phyloP scores from a whole-genome alignment of 139 green algal species.

The Klebsormidium nitens region DNA sequence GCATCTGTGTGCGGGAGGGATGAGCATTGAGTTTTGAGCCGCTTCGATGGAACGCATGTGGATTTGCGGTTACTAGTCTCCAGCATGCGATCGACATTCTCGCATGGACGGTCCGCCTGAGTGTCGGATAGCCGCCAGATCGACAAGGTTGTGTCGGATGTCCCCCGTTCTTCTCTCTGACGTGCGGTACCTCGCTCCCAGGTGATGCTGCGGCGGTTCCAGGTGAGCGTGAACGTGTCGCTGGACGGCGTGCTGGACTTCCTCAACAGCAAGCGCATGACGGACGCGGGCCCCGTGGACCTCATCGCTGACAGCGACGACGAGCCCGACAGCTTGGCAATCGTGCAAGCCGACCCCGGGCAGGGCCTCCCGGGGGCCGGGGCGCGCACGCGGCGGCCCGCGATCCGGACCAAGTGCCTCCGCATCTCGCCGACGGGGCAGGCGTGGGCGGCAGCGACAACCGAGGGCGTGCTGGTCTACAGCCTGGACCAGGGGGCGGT shows the following conservation, averaged over 20 bases:
- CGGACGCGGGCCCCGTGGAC: conserved; percentile 81
- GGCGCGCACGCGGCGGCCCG: conserved; percentile 29
- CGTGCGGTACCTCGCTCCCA: not conserved
- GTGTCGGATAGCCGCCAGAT: too few relatives aligned
- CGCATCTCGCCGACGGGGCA: conserved; percentile 76
- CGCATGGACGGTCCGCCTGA: too few relatives aligned
- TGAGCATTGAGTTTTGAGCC: too few relatives aligned
- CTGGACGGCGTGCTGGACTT: conserved; percentile 90
- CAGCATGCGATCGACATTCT: too few relatives aligned
- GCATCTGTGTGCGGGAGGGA: too few relatives aligned
- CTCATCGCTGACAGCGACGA: conserved; percentile 55
- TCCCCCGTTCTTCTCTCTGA: not conserved
- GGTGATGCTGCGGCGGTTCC: conserved; percentile 83
- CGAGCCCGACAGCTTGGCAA: conserved; percentile 32
- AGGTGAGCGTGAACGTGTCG: conserved; percentile 65
- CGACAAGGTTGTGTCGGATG: too few relatives aligned
- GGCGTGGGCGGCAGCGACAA: conserved; percentile 81
- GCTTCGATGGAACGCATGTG: too few relatives aligned
- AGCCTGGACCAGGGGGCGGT: conserved; percentile 61
- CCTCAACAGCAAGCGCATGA: conserved; percentile 85
- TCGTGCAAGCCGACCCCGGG: not conserved
- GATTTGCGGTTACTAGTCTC: too few relatives aligned
- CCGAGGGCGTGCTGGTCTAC: conserved; percentile 88
- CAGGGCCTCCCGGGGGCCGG: conserved; percentile 31
- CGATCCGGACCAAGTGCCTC: conserved; percentile 57